A percentile compares a stretch with the other conserved stretches of the same genome.
phyloP scores from a whole-genome alignment of 345 rosid species.

The Camelina sativa region DNA sequence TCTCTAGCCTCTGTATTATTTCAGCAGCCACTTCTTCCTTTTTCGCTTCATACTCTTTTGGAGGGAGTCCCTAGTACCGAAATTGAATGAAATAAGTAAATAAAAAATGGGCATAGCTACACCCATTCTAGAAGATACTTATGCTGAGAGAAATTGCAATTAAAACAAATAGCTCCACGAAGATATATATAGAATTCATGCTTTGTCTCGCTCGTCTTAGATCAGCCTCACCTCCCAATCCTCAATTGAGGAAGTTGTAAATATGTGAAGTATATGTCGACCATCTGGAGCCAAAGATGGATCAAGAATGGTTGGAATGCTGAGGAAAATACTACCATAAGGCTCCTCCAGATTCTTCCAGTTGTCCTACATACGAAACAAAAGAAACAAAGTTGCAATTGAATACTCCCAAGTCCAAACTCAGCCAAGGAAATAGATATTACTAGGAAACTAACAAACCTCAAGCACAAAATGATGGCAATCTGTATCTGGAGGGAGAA shows the following conservation, averaged over 20 bases:
- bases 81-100: background rate
- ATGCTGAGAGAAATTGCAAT: background rate
- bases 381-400: background rate
- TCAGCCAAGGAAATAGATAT: conserved; percentile 19
- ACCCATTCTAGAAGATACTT: background rate
- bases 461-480: conserved; percentile 96
- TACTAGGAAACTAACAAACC: conserved; percentile 50
- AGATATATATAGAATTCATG: conserved; percentile 10
- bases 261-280: conserved; percentile 85
- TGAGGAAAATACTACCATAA: conserved; percentile 93
- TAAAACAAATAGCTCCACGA: background rate
- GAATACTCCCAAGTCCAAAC: background rate
- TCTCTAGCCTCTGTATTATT: conserved; percentile 78
- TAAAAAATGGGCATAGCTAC: background rate
- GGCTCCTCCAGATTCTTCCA: conserved; percentile 79
- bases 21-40: conserved; percentile 67
- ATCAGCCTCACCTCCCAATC: conserved; percentile 76
- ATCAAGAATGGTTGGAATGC: conserved; percentile 96
- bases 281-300: conserved; percentile 84
- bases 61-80: conserved; percentile 68
- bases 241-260: conserved; percentile 83
- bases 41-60: conserved; percentile 75
- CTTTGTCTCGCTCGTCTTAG: conserved; percentile 16
- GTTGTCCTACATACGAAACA: conserved; percentile 52
- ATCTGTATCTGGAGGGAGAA: conserved; percentile 85